Evolutionary conservation across 2,329 filamentous ascomycete species (phyloP), one percentile per base, ranked within the genome.

Genomic region (Aspergillus neotritici): DNA sequence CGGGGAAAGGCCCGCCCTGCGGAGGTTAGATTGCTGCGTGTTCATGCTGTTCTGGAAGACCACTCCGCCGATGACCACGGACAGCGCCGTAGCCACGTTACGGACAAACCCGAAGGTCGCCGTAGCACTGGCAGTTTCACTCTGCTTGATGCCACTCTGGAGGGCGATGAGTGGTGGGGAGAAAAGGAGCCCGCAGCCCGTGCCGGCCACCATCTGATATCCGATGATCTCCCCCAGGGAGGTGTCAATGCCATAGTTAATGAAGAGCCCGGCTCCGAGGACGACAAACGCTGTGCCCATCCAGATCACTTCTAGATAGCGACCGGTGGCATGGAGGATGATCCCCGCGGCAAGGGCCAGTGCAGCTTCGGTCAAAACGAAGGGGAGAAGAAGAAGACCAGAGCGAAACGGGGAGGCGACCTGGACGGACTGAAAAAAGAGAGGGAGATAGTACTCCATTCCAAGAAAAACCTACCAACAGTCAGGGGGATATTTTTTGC

Each of bases 1-100:
- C 31, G 40, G 53, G 31, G 47, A 57, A 32, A 64, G 50, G 2
- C 65, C 60, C 4, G 55, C 78, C 82, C 14, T 83, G 75, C 11
- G 79, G 75, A 30, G 83, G 7, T 21, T 21, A 3, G 34, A 29
- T 10, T 41, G 45, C 14, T 34, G 37, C 41, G 38, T 31, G 34
- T 40, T 34, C 63, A 65, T 65, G 40, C 25, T 62, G 60, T 90
- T 89, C 65, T 87, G 82, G 67, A 90, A 89, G 31, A 90, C 76
- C 34, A 88, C 84, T n/a, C 84, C 81, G 16, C 86, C 86, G 31
- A 89, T 72, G 3, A 87, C 84, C 41, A 88, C 76, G 0, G 80
- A 82, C 17, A 83, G 77, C 5, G 81, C 76, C 0, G 80, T 86
- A 11, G 80, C 82, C 5, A 89, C 69, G 53, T 86, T 84, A 21